These are phyloP conservation scores for Phoma sp. DNA, from an alignment of 2,329 filamentous ascomycete genomes.

Conservation along the genomic window DNA sequence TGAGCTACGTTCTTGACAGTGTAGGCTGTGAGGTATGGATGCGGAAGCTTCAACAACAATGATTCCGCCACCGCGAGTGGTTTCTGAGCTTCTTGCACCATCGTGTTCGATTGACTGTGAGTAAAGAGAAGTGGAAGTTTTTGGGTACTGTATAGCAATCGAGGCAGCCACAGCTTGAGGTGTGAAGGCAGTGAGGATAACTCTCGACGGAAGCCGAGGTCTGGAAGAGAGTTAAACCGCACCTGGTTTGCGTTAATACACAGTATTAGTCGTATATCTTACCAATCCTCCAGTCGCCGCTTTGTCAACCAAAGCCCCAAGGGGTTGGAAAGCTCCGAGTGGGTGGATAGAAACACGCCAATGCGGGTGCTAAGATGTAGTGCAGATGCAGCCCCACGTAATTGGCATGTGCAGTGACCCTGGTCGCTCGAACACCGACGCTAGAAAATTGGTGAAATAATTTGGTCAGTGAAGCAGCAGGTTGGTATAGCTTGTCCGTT, in stretches of 20 bases:
- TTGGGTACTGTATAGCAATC: constrained; percentile 11
- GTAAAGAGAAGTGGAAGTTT: constrained; percentile 7
- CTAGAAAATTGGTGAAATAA: constrained; percentile 33
- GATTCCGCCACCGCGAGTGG: constrained; percentile 22
- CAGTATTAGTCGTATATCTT: constrained; percentile 33
- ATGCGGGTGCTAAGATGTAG: constrained; percentile 31
- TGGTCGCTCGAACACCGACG: constrained; percentile 6
- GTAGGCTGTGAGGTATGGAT: constrained; percentile 48
- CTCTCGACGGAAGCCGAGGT: constrained; percentile 33
- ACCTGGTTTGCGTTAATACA: constrained; percentile 25
- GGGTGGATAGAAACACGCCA: constrained; percentile 28
- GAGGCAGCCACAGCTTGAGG: constrained; percentile 13
- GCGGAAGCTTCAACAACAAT: constrained; percentile 44
- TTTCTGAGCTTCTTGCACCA: constrained; percentile 30
- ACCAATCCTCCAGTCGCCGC: constrained; percentile 18
- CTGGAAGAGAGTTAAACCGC: constrained; percentile 14
- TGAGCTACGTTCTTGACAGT: constrained; percentile 32
- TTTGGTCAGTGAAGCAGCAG: constrained; percentile 21
- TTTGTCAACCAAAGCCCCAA: neutral
- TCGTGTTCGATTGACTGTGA: constrained; percentile 9
- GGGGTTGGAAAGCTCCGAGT: constrained; percentile 25
- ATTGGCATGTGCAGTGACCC: constrained; percentile 18
- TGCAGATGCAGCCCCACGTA: constrained; percentile 26
- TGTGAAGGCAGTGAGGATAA: constrained; percentile 11
- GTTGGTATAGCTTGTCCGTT: constrained; percentile 4